These are phyloP conservation scores for Naematelia aurantialba DNA, from an alignment of 768 basidiomycete genomes.

Conservation along the genomic window DNA sequence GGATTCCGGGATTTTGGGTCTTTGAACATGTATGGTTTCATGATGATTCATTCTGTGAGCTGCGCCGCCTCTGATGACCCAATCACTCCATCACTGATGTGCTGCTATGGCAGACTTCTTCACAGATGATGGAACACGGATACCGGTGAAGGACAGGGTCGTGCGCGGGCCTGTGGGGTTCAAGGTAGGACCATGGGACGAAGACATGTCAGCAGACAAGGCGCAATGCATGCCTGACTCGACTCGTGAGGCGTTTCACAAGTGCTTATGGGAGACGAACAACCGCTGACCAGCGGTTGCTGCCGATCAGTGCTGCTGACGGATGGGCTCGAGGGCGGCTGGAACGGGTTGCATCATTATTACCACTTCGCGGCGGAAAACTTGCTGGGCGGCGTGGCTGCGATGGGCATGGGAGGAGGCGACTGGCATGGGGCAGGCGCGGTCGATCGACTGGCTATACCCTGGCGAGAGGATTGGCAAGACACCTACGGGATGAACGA, in stretches of 20 bases:
- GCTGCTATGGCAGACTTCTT: conserved; percentile 1
- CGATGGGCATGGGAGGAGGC: conserved; percentile 5
- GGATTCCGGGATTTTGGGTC: conserved; percentile 13
- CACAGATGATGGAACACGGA: background rate
- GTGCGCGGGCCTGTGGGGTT: background rate
- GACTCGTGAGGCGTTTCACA: too few relatives aligned
- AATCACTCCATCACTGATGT: too few relatives aligned
- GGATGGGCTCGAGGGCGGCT: background rate
- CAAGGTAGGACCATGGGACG: background rate
- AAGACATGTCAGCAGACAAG: background rate
- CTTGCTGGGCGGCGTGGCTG: conserved; percentile 15
- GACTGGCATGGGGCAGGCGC: background rate
- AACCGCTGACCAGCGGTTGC: background rate
- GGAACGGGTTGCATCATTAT: conserved; percentile 3
- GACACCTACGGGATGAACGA: conserved; percentile 20
- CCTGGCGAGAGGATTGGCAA: conserved; percentile 13
- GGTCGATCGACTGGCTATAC: conserved; percentile 10
- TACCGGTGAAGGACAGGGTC: conserved; percentile 1
- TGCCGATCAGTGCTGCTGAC: background rate
- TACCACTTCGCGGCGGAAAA: conserved; percentile 23
- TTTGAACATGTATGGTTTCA: conserved; percentile 18
- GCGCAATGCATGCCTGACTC: background rate
- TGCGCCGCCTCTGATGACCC: too few relatives aligned
- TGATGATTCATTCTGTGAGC: conserved; percentile 15
- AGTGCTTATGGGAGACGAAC: background rate